These are phyloP conservation scores for Singerocomus inundabilis DNA, from an alignment of 1,284 basidiomycete genomes.

Conservation along the genomic window DNA sequence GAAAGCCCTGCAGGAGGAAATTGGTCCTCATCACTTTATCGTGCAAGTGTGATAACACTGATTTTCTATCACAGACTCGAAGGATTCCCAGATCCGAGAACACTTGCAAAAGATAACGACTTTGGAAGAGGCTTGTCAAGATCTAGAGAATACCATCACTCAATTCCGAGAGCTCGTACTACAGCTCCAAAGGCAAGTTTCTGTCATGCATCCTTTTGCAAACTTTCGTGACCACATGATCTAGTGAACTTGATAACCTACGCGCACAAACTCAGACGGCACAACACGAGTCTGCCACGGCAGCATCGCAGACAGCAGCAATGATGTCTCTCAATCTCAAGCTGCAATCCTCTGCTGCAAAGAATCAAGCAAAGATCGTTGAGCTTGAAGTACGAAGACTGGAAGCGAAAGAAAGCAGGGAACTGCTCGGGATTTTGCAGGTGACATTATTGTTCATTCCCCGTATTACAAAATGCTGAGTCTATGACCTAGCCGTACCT, in stretches of 20 bases:
- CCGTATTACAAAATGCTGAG: neutral
- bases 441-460: conserved; percentile 32
- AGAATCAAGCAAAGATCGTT: conserved; percentile 85
- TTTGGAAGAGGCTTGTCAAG: conserved; percentile 77
- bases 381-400: conserved; percentile 85
- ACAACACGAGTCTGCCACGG: conserved; percentile 74
- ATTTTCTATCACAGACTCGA: conserved; percentile 52
- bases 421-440: conserved; percentile 72
- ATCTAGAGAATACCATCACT: conserved; percentile 82
- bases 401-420: conserved; percentile 78
- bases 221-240: conserved; percentile 3
- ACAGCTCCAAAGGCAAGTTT: conserved; percentile 71
- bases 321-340: conserved; percentile 93
- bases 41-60: neutral
- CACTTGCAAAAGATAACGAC: conserved; percentile 60
- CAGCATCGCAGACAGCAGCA: conserved; percentile 74
- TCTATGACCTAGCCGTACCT: conserved; percentile 67
- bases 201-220: neutral
- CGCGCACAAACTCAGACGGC: conserved; percentile 83
- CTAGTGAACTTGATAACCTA: conserved; percentile 79
- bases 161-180: conserved; percentile 91
- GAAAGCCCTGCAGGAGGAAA: conserved; percentile 86
- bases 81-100: conserved; percentile 70
- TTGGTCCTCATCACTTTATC: conserved; percentile 52
- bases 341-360: conserved; percentile 83